Base-by-base conservation (phyloP, 2,329 filamentous ascomycete genomes). In the Chaetomiaceae sp. region DNA sequence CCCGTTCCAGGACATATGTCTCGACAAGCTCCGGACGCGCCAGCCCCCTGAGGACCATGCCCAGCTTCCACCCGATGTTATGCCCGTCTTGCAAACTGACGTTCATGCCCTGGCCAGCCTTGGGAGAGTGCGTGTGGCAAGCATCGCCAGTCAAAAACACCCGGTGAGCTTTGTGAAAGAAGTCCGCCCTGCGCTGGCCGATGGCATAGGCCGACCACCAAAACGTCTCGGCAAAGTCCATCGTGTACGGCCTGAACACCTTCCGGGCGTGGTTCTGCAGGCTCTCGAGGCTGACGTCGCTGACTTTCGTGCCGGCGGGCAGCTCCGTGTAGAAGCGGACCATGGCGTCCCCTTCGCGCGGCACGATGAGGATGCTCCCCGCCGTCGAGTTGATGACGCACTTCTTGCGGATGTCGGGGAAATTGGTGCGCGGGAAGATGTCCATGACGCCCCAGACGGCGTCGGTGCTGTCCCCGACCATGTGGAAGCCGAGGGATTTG, bases 161-260 rank as follows among this genome's bases (percentile, higher is more conserved):
- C 1, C 79, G 75, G 53, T 78, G 63, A 38, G 77, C 71, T 47
- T 77, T 74, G 62, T 82, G 77, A 67, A 86, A 87, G 37, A 72
- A 69, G 37, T 80, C 75, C 0, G 82, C 83, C 2, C 82, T 71
- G 2, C 81, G 76, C 64, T 85, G 82, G 2, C 82, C 82, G 44
- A 85, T 83, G 6, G 74, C 68, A 56, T 87, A 87, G 0, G 79
- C 81, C 0, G 80, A 83, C 79, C 82, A 86, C 83, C 83, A 87
- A 1, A 54, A 59, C 0, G 80, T 83, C 50, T 78, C 75, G 1
- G 72, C 72, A 47, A 82, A 74, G 0, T 82, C 76, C 57, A 84
- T 71, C 0, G 62, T 56, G 52, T 82, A 84, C 0, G 81, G 82
- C 0, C 66, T 57, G 47, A 86, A 78, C 37, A 85, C 79, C 0